Base-by-base conservation (phyloP, 257 asterid species). In the Solanum tacnaense region DNA sequence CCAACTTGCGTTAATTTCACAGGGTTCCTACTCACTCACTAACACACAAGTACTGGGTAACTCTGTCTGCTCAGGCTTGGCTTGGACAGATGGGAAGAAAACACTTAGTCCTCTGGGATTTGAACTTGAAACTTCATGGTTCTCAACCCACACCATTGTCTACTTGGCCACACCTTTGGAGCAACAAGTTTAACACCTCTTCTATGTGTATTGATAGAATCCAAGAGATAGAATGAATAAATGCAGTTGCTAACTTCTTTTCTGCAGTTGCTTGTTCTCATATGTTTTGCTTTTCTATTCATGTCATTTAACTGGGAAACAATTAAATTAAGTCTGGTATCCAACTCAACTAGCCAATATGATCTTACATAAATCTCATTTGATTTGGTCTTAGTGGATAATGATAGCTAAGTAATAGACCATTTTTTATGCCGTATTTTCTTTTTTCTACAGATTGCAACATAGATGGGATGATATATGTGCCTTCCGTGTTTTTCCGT, bases 381-480 rank as follows among this genome's bases (percentile, higher is more conserved):
- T 86, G 31, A 71, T 76, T 86, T 39, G 21, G 71, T 46, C 36
- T 71, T 71, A 31, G 27, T 29, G 70, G 67, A 86, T 44, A 41
- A 35, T 71, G 83, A 70, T 21, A n/a, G 49, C 62, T 34, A 31
- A 25, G 36, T 32, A 27, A 44, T 65, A 27, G 38, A 29, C n/a
- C n/a, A 8, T 13, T 68, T 85, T 71, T 31, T 70, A 86, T 70
- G 71, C 9, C n/a, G 21, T 52, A 70, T 56, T 25, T 86, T 84
- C 88, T 87, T 67, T 90, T 87, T 88, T 86, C 83, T 83, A 86
- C 94, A 96, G 98, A 88, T 85, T 58, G 91, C 92, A 88, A 89
- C 91, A 88, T 88, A 92, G 90, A 91, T 97, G 99, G 99, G 93
- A 94, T 91, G 98, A 96, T 89, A 88, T 96, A 75, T 97, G 99